Conservation (phyloP, 2,329 filamentous ascomycete species). For the Exophiala aquamarina region DNA sequence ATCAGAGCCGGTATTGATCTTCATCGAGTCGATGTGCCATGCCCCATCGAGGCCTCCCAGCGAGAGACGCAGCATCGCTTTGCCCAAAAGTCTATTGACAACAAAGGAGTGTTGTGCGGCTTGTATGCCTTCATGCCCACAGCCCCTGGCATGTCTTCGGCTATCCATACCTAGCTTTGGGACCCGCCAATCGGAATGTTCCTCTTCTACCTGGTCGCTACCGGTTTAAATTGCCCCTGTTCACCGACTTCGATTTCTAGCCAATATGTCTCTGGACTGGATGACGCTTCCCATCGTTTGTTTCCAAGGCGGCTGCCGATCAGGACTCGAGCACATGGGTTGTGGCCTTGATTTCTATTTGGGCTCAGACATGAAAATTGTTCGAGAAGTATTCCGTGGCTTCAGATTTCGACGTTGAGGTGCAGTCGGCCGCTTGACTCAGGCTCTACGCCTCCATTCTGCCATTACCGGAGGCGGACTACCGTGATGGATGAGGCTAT, state of each 20-base stretch:
- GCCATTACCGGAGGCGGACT: too few relatives aligned
- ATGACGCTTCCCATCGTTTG: constrained; percentile 11
- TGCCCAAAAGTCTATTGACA: constrained; percentile 5
- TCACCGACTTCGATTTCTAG: constrained; percentile 3
- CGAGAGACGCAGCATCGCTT: too few relatives aligned
- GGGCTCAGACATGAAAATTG: constrained; percentile 15
- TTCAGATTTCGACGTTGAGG: too few relatives aligned
- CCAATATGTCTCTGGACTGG: constrained; percentile 11
- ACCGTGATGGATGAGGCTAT: neutral
- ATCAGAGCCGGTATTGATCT: neutral
- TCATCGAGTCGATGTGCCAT: too few relatives aligned
- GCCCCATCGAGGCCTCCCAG: too few relatives aligned
- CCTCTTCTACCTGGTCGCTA: constrained; percentile 11
- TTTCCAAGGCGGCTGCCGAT: constrained; percentile 18
- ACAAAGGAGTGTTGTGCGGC: constrained; percentile 4
- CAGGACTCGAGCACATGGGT: constrained; percentile 16
- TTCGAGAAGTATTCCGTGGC: neutral
- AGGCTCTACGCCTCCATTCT: constrained; percentile 3
- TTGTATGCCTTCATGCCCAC: neutral
- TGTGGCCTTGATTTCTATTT: constrained; percentile 13
- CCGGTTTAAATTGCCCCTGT: constrained; percentile 3
- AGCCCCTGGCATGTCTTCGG: neutral
- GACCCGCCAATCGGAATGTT: constrained; percentile 18
- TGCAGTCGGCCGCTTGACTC: constrained; percentile 2
- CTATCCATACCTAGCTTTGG: constrained; percentile 2